Evolutionary conservation across 2,329 filamentous ascomycete genomes (phyloP).

Genomic region (Westerdykella sp.): DNA sequence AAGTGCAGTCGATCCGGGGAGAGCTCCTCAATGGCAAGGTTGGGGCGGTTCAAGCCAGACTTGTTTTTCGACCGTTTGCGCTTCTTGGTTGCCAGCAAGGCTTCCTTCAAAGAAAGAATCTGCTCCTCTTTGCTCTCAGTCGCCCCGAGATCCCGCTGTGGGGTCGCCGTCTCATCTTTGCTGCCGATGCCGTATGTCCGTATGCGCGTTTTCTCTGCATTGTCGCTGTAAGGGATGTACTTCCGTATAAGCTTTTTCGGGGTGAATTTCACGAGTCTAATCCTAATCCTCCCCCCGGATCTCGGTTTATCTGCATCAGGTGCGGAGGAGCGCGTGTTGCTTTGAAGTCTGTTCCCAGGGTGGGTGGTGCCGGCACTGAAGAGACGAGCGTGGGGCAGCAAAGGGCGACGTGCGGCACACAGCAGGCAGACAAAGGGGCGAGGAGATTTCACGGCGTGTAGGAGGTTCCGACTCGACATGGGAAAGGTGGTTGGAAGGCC

Average conservation of each 20-base stretch:
- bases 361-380: conserved; percentile 12
- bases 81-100: conserved; percentile 9
- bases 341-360: background rate
- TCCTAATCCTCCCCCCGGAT: no score
- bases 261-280: no score
- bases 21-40: conserved; percentile 19
- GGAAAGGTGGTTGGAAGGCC: background rate
- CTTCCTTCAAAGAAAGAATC: conserved; percentile 18
- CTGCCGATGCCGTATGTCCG: no score
- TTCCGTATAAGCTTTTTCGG: no score
- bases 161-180: background rate
- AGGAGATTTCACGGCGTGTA: conserved; percentile 13
- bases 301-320: no score
- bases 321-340: background rate
- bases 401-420: conserved; percentile 13
- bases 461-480: conserved; percentile 24
- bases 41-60: conserved; percentile 3
- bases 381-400: conserved; percentile 8
- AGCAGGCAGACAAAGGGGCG: conserved; percentile 14
- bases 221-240: no score
- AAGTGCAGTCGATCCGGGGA: conserved; percentile 29
- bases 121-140: background rate
- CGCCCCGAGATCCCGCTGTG: no score
- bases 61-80: conserved; percentile 4
- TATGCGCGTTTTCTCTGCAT: no score